Conservation (phyloP, 2,329 filamentous ascomycete species). For the Venturia carpophila region DNA sequence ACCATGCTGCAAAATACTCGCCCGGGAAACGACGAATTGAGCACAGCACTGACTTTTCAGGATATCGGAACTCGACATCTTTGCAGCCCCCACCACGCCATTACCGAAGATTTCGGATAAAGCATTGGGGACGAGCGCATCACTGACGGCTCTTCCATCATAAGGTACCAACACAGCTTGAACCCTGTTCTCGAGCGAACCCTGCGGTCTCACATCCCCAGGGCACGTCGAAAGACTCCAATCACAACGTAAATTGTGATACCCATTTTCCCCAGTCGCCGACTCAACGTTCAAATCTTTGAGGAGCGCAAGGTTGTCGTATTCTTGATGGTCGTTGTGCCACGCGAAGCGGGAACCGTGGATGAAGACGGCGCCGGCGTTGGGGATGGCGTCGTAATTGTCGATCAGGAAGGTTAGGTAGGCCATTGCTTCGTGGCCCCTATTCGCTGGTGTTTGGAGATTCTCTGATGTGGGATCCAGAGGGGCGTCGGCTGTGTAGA, state of each 20-base stretch:
- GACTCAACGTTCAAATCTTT: slow-evolving; percentile 31
- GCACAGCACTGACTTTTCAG: slow-evolving; percentile 46
- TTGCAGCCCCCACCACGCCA: neutral
- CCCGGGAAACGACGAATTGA: slow-evolving; percentile 46
- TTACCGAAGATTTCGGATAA: neutral
- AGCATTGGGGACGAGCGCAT: neutral
- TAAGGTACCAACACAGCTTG: slow-evolving; percentile 37
- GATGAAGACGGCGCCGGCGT: slow-evolving; percentile 35
- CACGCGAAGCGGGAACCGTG: slow-evolving; percentile 39
- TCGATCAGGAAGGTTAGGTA: slow-evolving; percentile 43
- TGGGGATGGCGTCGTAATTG: slow-evolving; percentile 36
- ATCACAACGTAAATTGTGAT: slow-evolving; percentile 45
- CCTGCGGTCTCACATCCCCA: neutral
- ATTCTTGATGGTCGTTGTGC: slow-evolving; percentile 33
- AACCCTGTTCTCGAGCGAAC: slow-evolving; percentile 29
- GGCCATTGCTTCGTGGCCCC: slow-evolving; percentile 40
- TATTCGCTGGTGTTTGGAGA: slow-evolving; percentile 41
- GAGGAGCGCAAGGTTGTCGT: slow-evolving; percentile 40
- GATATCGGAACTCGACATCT: slow-evolving; percentile 19
- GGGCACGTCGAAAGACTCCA: slow-evolving; percentile 36
- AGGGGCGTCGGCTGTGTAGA: slow-evolving; percentile 37
- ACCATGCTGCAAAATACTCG: slow-evolving; percentile 42
- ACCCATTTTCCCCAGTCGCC: slow-evolving; percentile 35
- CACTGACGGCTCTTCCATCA: slow-evolving; percentile 36
- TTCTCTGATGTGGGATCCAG: slow-evolving; percentile 24